Evolutionary conservation across 306 rosid genomes (phyloP).

Genomic region (barrel medic (Medicago truncatula)): MtrunA17r5.0-ANR NC_053044.1:45366001-45366500

Average conservation of each 20-base stretch:
- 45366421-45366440: background rate
- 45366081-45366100: conserved; percentile 93
- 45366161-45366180: too few species aligned
- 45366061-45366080: conserved; percentile 99
- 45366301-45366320: too few species aligned
- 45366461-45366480: background rate
- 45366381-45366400: conserved; percentile 12
- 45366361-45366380: conserved; percentile 52
- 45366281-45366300: too few species aligned
- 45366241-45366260: too few species aligned
- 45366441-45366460: too few species aligned
- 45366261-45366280: too few species aligned
- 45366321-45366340: too few species aligned
- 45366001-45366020: too few species aligned
- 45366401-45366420: background rate
- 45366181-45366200: too few species aligned
- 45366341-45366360: background rate
- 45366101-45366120: conserved; percentile 94
- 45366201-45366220: too few species aligned
- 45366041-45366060: background rate
- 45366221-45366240: too few species aligned
- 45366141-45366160: conserved; percentile 73
- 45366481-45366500: background rate
- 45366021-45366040: too few species aligned
- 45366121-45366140: conserved; percentile 96